Base-by-base conservation (phyloP, 805 yeast genomes). In the Ogataea trehaloabstinens region DNA sequence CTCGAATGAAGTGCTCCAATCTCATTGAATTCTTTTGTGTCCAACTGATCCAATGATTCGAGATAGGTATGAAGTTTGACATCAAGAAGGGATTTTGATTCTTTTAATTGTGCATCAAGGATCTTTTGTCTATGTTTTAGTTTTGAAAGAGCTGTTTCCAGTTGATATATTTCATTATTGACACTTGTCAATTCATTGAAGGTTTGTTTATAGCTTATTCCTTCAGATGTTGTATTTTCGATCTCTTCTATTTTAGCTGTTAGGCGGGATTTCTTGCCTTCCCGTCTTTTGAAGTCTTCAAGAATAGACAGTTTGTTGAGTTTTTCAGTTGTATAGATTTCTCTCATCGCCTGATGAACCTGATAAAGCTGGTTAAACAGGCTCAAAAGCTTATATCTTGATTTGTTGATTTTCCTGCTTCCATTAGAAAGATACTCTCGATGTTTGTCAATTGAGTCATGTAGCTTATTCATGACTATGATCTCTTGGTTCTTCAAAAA, bases 11-110 rank as follows among this genome's bases (percentile, higher is more conserved):
- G 33, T 3, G 24, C 22, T 34, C 46, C 49, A 12, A 52, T 47
- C 33, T 51, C 60, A 7, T 24, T 21, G 19, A 42, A 44, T 34
- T 58, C 58, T 15, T 28, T 31, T 4, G 43, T 28, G 20, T 55
- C 56, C 4, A 63, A 38, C 27, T 37, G 43, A 12, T 51, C 53
- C 13, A 61, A 39, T 3, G 60, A 47, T 25, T 70, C 70, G 12
- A 67, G 67, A 42, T 68, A 72, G 29, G 64, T 64, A 10, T 75
- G 68, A 0, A 76, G 53, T 44, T 63, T 67, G 40, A 75, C 70
- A 39, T 76, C 81, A 19, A 76, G 46, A 3, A 76, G 65, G 2
- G 80, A 74, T 46, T 72, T 68, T 1, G 80, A 66, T 15, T 66
- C 67, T 19, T 62, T 58, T 20, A 75, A 56, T 48, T 75, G 80